Evolutionary conservation across 441 rosid species (phyloP).

Genomic region (Erodium chrysanthum): DNA sequence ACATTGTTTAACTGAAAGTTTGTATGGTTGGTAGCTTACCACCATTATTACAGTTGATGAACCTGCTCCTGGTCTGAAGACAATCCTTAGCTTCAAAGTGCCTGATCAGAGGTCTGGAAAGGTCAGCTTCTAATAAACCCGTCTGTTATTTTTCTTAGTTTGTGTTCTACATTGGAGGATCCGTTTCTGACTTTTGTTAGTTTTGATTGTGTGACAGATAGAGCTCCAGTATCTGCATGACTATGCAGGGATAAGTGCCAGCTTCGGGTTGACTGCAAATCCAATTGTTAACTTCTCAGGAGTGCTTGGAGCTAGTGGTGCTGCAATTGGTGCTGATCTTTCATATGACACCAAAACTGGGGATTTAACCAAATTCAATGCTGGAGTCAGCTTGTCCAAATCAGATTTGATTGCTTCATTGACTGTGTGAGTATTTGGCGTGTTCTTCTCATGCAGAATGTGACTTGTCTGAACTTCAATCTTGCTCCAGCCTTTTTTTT

Average conservation of each 20-base stretch:
- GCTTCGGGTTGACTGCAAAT: constrained; percentile 72
- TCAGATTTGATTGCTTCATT: constrained; percentile 59
- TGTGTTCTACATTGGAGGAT: neutral
- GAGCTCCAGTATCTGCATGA: constrained; percentile 91
- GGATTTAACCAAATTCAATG: constrained; percentile 62
- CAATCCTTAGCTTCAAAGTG: constrained; percentile 59
- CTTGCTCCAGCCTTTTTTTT: too few species aligned
- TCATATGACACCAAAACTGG: constrained; percentile 75
- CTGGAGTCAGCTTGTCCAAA: constrained; percentile 57
- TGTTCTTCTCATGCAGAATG: neutral
- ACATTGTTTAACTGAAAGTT: constrained; percentile 10
- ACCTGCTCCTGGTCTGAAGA: constrained; percentile 76
- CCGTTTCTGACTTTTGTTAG: neutral
- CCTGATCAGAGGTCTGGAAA: constrained; percentile 94
- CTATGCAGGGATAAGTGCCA: constrained; percentile 61
- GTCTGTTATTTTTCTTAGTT: neutral
- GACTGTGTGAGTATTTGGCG: constrained; percentile 45
- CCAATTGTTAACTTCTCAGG: constrained; percentile 73
- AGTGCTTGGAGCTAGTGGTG: constrained; percentile 48
- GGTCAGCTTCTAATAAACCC: constrained; percentile 26
- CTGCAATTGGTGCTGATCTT: constrained; percentile 62
- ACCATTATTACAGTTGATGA: constrained; percentile 70
- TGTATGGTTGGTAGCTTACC: constrained; percentile 39
- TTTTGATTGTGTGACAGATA: constrained; percentile 31
- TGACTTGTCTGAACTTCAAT: neutral